These are phyloP conservation scores for Picochlorum sp. DNA, from an alignment of 139 green algal species.

Conservation along the genomic window DNA sequence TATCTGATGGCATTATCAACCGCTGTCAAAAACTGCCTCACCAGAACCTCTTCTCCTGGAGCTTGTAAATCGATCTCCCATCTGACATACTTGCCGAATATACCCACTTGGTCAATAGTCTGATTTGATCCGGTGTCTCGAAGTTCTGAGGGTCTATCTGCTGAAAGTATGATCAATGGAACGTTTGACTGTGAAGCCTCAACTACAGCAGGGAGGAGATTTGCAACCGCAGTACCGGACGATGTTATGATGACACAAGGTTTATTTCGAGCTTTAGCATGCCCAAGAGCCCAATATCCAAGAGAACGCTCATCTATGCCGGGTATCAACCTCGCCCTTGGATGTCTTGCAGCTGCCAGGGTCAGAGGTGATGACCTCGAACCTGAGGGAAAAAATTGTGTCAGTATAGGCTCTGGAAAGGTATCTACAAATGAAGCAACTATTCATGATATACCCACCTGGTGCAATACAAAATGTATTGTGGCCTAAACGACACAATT, in stretches of 20 bases:
- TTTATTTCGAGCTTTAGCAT: slow-evolving; percentile 30
- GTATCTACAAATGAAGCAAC: not conserved
- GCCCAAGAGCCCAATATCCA: slow-evolving; percentile 91
- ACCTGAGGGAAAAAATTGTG: too few species aligned
- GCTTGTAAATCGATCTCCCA: slow-evolving; percentile 69
- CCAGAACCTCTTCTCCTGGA: slow-evolving; percentile 32
- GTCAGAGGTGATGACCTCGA: slow-evolving; percentile 86
- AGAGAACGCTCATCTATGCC: slow-evolving; percentile 95
- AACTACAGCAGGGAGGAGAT: slow-evolving; percentile 91
- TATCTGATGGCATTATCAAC: slow-evolving; percentile 48
- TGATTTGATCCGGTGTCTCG: slow-evolving; percentile 89
- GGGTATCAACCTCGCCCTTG: slow-evolving; percentile 52
- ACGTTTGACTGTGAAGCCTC: slow-evolving; percentile 68
- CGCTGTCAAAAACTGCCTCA: slow-evolving; percentile 49
- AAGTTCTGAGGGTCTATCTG: slow-evolving; percentile 86
- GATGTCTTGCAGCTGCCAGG: slow-evolving; percentile 68
- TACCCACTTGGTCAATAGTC: slow-evolving; percentile 89
- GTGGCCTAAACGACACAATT: slow-evolving; percentile 72
- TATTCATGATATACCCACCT: too few species aligned
- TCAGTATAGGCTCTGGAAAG: slow-evolving; percentile 2
- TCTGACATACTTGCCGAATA: slow-evolving; percentile 81
- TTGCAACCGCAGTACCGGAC: slow-evolving; percentile 91
- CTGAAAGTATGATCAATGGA: slow-evolving; percentile 87
- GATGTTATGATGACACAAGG: slow-evolving; percentile 59
- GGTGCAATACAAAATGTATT: slow-evolving; percentile 88